Base-by-base conservation (phyloP, 768 basidiomycete genomes). In the Boletus tylopilopsis region DNA sequence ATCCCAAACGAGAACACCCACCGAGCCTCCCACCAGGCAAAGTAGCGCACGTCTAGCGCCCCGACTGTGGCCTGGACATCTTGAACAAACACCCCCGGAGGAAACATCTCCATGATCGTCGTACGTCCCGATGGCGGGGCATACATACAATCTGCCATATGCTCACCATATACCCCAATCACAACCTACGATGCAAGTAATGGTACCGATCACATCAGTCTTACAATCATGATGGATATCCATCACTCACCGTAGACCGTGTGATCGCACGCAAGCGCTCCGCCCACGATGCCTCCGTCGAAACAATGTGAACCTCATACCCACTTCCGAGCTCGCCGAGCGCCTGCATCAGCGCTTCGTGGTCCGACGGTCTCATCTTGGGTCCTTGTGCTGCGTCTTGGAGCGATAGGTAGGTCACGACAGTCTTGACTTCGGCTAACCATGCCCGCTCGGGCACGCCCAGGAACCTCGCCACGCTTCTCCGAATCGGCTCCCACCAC, bases 401-500 rank as follows among this genome's bases (percentile, higher is more conserved):
- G 34, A 78, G 73, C 51, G 84, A 72, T 19, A 90, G 70, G 61
- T 90, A 90, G 35, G 86, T 85, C 45, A 90, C 73, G 12, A 79
- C 73, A 22, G 73, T 76, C 59, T 72, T 75, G 2, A 63, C 55
- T 39, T 64, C 61, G 21, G 47, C 21, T 16, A 54, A 37, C 53
- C 56, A 48, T 13, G 32, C 51, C 9, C 63, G 41, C 46, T 68
- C 63, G 0, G 60, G 47, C 19, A 64, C 51, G 21, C 63, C 75
- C 30, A 85, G 68, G 54, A 73, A 81, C 18, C 62, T 50, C 5
- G 71, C 74, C 8, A 82, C 54, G 18, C 68, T 69, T 19, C 66
- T 63, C 36, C 78, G 67, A 34, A 81, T 66, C 4, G 81, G 80
- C 55, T 81, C 78, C 84, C 82, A 91, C 91, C 91, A 94, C 37